phyloP scores from a whole-genome alignment of 441 rosid genomes.

The Bruguiera hainesii region DNA sequence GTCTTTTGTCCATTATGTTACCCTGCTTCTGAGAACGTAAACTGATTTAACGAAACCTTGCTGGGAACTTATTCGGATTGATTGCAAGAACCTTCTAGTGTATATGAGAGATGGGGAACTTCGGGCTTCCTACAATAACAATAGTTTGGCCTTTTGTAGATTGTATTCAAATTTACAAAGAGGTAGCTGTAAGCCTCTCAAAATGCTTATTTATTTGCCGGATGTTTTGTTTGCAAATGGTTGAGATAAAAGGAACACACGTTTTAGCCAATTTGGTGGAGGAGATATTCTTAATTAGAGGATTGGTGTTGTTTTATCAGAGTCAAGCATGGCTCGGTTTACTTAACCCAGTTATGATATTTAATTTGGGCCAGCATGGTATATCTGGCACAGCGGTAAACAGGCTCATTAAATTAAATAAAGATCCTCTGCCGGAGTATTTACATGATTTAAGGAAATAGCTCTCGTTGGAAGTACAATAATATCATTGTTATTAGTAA shows the following conservation, averaged over 20 bases:
- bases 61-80: neutral
- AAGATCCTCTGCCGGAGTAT: too few relatives aligned
- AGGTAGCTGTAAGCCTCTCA: neutral
- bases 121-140: neutral
- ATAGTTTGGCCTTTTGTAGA: neutral
- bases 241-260: neutral
- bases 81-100: neutral
- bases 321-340: neutral
- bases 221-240: conserved; percentile 2
- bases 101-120: too few relatives aligned
- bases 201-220: conserved; percentile 5
- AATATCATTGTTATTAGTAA: neutral
- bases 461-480: neutral
- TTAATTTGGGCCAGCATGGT: too few relatives aligned
- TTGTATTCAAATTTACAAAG: neutral
- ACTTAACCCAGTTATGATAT: too few relatives aligned
- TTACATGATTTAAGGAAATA: neutral
- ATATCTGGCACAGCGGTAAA: too few relatives aligned
- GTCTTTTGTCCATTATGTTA: conserved; percentile 11
- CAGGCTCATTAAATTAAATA: too few relatives aligned
- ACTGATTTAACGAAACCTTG: neutral
- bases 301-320: neutral
- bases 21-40: conserved; percentile 1
- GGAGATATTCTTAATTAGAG: neutral
- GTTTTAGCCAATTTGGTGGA: neutral